These are phyloP conservation scores for Entomortierella lignicola DNA, from an alignment of 192 early-diverging fungal genomes.

Conservation along the genomic window DNA sequence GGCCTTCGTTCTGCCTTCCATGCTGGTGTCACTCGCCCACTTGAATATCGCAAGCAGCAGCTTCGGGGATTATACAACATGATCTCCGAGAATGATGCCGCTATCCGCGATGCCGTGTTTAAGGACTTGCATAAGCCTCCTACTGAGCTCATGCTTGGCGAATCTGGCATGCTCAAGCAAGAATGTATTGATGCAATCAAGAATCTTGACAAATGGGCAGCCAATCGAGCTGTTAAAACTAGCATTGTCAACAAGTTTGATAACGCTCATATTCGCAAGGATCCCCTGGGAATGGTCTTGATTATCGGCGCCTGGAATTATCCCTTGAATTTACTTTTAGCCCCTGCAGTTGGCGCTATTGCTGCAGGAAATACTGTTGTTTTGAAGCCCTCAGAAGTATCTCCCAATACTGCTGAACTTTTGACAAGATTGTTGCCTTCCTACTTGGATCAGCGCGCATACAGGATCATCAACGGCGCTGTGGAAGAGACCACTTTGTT, in stretches of 20 bases:
- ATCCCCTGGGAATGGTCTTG: slow-evolving; percentile 67
- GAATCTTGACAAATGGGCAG: slow-evolving; percentile 74
- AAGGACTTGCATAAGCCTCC: slow-evolving; percentile 71
- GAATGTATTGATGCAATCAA: slow-evolving; percentile 65
- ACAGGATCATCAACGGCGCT: slow-evolving; percentile 83
- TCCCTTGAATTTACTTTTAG: slow-evolving; percentile 71
- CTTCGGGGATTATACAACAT: slow-evolving; percentile 70
- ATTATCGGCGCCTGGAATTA: slow-evolving; percentile 69
- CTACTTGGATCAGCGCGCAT: slow-evolving; percentile 78
- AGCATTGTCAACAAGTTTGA: slow-evolving; percentile 65
- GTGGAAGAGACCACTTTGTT: slow-evolving; percentile 80
- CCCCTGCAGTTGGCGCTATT: slow-evolving; percentile 85
- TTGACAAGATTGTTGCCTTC: slow-evolving; percentile 74
- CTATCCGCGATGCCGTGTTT: slow-evolving; percentile 67
- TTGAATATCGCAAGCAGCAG: slow-evolving; percentile 70
- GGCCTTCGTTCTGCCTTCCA: slow-evolving; percentile 52
- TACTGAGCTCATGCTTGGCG: slow-evolving; percentile 68
- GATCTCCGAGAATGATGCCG: slow-evolving; percentile 71
- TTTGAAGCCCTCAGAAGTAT: slow-evolving; percentile 87
- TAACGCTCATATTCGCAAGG: slow-evolving; percentile 71
- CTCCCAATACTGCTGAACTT: slow-evolving; percentile 71
- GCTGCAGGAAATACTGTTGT: slow-evolving; percentile 92
- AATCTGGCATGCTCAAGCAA: slow-evolving; percentile 66
- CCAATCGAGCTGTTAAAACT: slow-evolving; percentile 59
- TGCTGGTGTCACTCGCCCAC: slow-evolving; percentile 55